Percentiles rank a stretch among this genome's conserved stretches.
phyloP scores from a whole-genome alignment of 805 yeast species.

The Myxozyma geophila region DNA sequence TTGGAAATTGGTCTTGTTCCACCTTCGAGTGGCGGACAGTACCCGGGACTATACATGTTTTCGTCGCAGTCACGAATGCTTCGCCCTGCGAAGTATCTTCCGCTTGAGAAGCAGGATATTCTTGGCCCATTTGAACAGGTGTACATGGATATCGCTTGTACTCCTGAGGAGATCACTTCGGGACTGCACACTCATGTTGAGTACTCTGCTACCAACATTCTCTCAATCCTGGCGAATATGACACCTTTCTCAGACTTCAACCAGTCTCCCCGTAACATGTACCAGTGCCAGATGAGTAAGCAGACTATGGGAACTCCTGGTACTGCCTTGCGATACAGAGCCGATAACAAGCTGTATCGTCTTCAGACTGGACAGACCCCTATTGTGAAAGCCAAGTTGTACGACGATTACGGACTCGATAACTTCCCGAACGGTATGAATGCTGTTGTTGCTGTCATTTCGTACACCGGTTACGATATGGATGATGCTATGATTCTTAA shows the following conservation, averaged over 20 bases:
- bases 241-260: slow-evolving; percentile 98
- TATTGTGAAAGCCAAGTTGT: slow-evolving; percentile 88
- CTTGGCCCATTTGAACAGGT: slow-evolving; percentile 99
- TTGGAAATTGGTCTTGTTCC: slow-evolving; percentile 96
- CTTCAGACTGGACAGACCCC: slow-evolving; percentile 97
- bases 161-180: slow-evolving; percentile 84
- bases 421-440: slow-evolving; percentile 98
- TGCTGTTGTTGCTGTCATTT: slow-evolving; percentile 98
- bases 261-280: slow-evolving; percentile 99
- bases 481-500: slow-evolving; percentile 99
- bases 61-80: slow-evolving; percentile 94
- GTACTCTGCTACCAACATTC: slow-evolving; percentile 89
- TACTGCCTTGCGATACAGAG: slow-evolving; percentile 87
- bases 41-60: slow-evolving; percentile 91
- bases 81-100: slow-evolving; percentile 92
- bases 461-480: slow-evolving; percentile 99
- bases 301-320: slow-evolving; percentile 99
- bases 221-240: slow-evolving; percentile 92
- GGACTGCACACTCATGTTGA: slow-evolving; percentile 91
- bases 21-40: slow-evolving; percentile 93
- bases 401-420: slow-evolving; percentile 97
- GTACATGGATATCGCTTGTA: slow-evolving; percentile 93
- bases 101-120: slow-evolving; percentile 78
- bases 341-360: slow-evolving; percentile 92
- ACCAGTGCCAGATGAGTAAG: slow-evolving; percentile 99